Evolutionary conservation across 495 filamentous ascomycete species (phyloP), one percentile per base, ranked within the genome.

Genomic region (Penicillium lagena): DNA sequence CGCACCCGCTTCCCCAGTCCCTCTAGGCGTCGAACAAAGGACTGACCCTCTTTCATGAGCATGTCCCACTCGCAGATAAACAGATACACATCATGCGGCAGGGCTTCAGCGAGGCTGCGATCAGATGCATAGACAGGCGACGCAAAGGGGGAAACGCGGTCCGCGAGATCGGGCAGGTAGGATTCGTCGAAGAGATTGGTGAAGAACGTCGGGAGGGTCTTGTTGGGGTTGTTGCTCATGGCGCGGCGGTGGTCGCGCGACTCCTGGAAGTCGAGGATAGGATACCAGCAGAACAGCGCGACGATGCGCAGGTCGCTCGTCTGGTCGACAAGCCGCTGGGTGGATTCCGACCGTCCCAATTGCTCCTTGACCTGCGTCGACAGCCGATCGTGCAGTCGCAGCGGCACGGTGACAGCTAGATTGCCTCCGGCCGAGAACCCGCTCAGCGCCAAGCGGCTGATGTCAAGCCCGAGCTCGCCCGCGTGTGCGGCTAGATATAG

Each of bases 31-130:
- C 76, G 70, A 7, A 82, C 75, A 40, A 95, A 82, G 12, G 66
- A 58, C 52, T 87, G 73, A 2, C 83, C 89, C 60, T 96, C 91
- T 2, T 76, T 75, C 32, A 89, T 69, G 17, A 96, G 64, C 86
- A 95, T 93, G 56, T 96, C 90, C 80, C 83, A 94, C 64, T 96
- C 90, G 63, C 89, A 95, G 9, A 86, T 81, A 50, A 82, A 87
- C 36, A 96, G 52, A 17, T 79, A 74, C n/a, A 89, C 76, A 35
- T 86, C 75, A 8, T 76, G 63, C 0, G 86, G 85, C 10, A 88
- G 62, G 6, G 62, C 71, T 7, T 64, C 64, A 22, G 38, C 35
- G 9, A 87, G 60, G 34, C 76, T 61, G 29, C 70, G 60, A 34
- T 77, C 70, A 0, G 73, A 63, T 12, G 85, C 85, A 1, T 77